phyloP scores from a whole-genome alignment of 257 asterid species.

The Przewalskia tangutica region DNA sequence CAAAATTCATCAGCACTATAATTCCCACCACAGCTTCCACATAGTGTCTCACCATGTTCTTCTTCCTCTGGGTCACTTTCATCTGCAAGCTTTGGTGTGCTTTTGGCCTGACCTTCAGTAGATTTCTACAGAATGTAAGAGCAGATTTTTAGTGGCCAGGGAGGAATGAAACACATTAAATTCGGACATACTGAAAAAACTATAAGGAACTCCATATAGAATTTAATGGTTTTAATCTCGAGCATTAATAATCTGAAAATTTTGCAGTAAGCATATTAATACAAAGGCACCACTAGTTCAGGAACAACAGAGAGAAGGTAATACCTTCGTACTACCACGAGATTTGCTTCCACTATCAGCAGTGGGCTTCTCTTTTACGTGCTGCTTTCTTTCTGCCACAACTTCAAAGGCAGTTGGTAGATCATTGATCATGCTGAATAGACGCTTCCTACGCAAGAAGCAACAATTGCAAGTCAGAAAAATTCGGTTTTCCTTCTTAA shows the following conservation, averaged over 20 bases:
- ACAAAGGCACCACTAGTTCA: neutral
- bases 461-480: neutral
- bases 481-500: neutral
- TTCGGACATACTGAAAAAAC: neutral
- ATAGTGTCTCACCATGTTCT: slow-evolving; percentile 81
- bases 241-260: neutral
- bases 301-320: neutral
- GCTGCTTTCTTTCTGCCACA: slow-evolving; percentile 59
- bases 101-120: slow-evolving; percentile 58
- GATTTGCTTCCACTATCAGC: slow-evolving; percentile 88
- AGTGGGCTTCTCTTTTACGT: slow-evolving; percentile 73
- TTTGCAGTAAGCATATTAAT: neutral
- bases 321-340: slow-evolving; percentile 78
- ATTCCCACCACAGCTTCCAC: slow-evolving; percentile 84
- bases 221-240: neutral
- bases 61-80: slow-evolving; percentile 61
- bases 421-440: slow-evolving; percentile 81
- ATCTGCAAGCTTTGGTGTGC: slow-evolving; percentile 51
- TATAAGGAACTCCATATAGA: neutral
- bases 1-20: slow-evolving; percentile 84
- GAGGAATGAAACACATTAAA: neutral
- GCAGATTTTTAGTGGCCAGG: neutral
- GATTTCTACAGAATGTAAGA: slow-evolving; percentile 35
- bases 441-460: slow-evolving; percentile 53
- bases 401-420: slow-evolving; percentile 78